Evolutionary conservation across 805 yeast genomes (phyloP).

Genomic region (Cyberlindnera japonica): DNA sequence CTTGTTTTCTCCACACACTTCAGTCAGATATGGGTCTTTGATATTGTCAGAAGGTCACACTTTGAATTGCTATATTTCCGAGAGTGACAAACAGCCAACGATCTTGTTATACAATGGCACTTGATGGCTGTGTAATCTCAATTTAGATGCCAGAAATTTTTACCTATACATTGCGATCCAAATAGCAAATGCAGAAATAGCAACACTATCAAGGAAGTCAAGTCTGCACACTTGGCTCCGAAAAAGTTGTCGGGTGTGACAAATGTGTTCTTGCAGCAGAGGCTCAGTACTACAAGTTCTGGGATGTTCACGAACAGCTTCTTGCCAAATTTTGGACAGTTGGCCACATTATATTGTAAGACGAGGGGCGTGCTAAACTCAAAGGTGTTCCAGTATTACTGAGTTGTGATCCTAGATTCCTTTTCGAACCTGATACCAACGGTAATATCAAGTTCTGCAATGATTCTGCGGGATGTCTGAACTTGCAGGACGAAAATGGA

Average conservation of each 20-base stretch:
- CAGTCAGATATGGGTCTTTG: no score
- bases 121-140: no score
- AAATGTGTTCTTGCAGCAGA: constrained; percentile 37
- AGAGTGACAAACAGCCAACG: no score
- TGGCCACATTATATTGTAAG: constrained; percentile 36
- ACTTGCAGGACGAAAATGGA: constrained; percentile 15
- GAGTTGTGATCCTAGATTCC: constrained; percentile 37
- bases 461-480: constrained; percentile 38
- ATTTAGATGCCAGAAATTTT: no score
- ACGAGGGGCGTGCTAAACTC: constrained; percentile 30
- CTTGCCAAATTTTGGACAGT: constrained; percentile 40
- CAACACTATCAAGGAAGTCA: no score
- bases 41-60: no score
- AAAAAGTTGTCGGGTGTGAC: constrained; percentile 24
- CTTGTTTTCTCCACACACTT: no score
- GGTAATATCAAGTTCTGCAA: constrained; percentile 37
- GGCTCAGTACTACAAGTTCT: constrained; percentile 33
- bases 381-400: constrained; percentile 36
- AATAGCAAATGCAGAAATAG: no score
- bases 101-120: no score
- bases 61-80: no score
- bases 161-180: no score
- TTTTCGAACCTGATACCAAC: constrained; percentile 38
- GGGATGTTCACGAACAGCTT: constrained; percentile 35
- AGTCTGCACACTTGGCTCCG: no score